phyloP scores from a whole-genome alignment of 257 asterid genomes.

The Scutellaria minor region DNA sequence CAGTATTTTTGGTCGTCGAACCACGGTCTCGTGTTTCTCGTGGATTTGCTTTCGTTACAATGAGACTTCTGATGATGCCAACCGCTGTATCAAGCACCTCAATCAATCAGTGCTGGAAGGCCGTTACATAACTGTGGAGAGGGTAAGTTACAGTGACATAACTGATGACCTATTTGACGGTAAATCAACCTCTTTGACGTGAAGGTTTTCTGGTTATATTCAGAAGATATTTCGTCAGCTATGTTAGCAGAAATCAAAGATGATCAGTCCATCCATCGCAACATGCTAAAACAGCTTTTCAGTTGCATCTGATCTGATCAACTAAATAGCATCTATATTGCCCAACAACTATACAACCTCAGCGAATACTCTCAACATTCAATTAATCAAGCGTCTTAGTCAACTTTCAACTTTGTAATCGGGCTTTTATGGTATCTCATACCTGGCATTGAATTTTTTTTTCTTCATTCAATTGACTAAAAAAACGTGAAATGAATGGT shows the following conservation, averaged over 20 bases:
- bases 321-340: constrained; percentile 92
- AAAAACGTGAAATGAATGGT: constrained; percentile 29
- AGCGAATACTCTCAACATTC: constrained; percentile 88
- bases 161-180: constrained; percentile 49
- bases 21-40: constrained; percentile 94
- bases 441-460: constrained; percentile 56
- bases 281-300: constrained; percentile 97
- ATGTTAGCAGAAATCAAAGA: constrained; percentile 97
- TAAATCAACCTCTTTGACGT: constrained; percentile 68
- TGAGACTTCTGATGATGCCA: constrained; percentile 83
- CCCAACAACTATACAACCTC: constrained; percentile 95
- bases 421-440: constrained; percentile 89
- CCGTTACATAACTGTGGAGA: constrained; percentile 90
- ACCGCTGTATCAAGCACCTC: constrained; percentile 87
- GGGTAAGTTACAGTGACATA: constrained; percentile 60
- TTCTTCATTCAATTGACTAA: constrained; percentile 31
- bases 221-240: constrained; percentile 96
- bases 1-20: constrained; percentile 88
- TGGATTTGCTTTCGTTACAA: constrained; percentile 91
- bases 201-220: constrained; percentile 94
- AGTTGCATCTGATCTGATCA: constrained; percentile 83
- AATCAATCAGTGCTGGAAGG: constrained; percentile 96
- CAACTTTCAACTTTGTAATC: constrained; percentile 98
- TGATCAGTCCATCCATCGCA: constrained; percentile 95
- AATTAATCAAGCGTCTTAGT: constrained; percentile 90